Evolutionary conservation across 495 filamentous ascomycete species (phyloP), one percentile per base, ranked within the genome.

Genomic region (Saxophila tyrrhenica): DNA sequence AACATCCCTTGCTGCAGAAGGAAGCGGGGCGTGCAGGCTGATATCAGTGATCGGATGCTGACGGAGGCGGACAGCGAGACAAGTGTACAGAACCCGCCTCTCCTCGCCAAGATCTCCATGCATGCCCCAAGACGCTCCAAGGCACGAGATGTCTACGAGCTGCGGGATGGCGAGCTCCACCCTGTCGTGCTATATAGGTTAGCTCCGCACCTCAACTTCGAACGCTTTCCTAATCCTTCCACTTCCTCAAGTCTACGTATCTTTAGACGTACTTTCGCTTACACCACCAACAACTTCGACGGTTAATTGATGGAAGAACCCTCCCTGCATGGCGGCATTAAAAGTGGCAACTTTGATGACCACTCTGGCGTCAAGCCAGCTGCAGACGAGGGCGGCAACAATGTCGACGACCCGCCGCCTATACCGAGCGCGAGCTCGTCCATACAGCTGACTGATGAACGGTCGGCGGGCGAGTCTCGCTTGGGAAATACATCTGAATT

Each of bases 371-470:
- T 48, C 35, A 45, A 42, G 21, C 44, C 52, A n/a, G 42, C 52
- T 22, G 42, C 52, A 13, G 15, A 42, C 29, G 52, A 55, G 3
- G 52, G 46, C 5, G 51, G n/a, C 42, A 25, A 23, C 52, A 39
- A 29, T 48, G 52, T 23, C 47, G 47, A 32, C 44, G 52, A 55
- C n/a, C 43, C 43, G 7, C 52, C 52, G 1, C 43, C 52, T 55
- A 55, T 55, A 55, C 52, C 52, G 44, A 55, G 29, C 20, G 52
- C 52, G 52, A 48, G 52, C 52, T 55, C 52, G 52, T 41, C 52
- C 52, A 55, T 17, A 19, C 21, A 55, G 29, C 52, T 55, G 52
- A 55, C 52, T 55, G 29, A 35, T 5, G 24, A 48, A 47, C 24
- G 47, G 52, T 55, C 52, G 43, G 52, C 25, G 52, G 52, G 44